phyloP scores from a whole-genome alignment of 768 basidiomycete species.

The Leccinellum luteum region DNA sequence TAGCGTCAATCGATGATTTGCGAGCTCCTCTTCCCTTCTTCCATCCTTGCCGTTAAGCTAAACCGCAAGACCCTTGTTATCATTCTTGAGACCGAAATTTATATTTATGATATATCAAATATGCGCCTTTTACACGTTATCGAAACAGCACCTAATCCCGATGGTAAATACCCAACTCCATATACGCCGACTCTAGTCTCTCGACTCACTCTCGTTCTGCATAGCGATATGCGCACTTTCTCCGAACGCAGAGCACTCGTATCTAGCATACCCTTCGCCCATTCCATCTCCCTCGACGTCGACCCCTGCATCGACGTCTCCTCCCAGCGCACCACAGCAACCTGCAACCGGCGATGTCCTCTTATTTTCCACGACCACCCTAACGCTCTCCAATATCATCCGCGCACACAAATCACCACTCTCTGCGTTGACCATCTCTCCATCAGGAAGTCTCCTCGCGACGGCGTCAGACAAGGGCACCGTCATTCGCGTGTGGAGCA shows the following conservation, averaged over 20 bases:
- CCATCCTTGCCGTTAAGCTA: slow-evolving; percentile 95
- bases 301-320: slow-evolving; percentile 37
- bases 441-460: slow-evolving; percentile 84
- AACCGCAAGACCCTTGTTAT: slow-evolving; percentile 97
- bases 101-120: slow-evolving; percentile 98
- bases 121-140: slow-evolving; percentile 98
- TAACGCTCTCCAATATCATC: slow-evolving; percentile 92
- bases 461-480: slow-evolving; percentile 95
- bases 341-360: slow-evolving; percentile 77
- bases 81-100: slow-evolving; percentile 95
- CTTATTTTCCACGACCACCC: slow-evolving; percentile 88
- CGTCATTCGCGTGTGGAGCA: slow-evolving; percentile 90
- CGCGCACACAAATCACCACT: slow-evolving; percentile 96
- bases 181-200: not conserved
- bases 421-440: slow-evolving; percentile 82
- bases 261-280: slow-evolving; percentile 94
- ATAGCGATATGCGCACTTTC: slow-evolving; percentile 93
- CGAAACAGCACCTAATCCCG: slow-evolving; percentile 93
- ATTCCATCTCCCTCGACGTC: slow-evolving; percentile 78
- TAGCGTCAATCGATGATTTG: slow-evolving; percentile 98
- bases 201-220: slow-evolving; percentile 3
- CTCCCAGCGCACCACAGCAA: slow-evolving; percentile 43
- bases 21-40: slow-evolving; percentile 95
- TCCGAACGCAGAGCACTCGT: slow-evolving; percentile 88
- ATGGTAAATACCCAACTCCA: slow-evolving; percentile 51